phyloP scores from a whole-genome alignment of 139 green algal genomes.

The Chlamydomonas sphaeroides region DNA sequence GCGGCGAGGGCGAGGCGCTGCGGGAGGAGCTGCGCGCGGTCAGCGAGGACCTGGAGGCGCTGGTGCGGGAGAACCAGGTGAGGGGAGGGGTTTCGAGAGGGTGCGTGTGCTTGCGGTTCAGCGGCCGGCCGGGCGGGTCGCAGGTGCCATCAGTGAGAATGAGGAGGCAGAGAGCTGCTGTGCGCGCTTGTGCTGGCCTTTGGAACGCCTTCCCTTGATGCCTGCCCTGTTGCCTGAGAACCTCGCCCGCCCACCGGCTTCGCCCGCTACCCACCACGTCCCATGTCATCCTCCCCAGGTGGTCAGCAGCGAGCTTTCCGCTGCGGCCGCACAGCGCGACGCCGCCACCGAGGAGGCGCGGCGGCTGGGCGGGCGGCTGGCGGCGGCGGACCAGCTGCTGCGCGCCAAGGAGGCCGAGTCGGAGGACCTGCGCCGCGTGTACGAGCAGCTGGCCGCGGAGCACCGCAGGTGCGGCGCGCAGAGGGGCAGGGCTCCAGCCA shows the following conservation, averaged over 20 bases:
- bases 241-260: too few species aligned
- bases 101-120: too few species aligned
- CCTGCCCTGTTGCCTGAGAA: too few species aligned
- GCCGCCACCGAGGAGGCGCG: conserved; percentile 39
- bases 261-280: too few species aligned
- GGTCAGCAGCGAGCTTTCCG: conserved; percentile 61
- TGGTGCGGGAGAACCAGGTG: conserved; percentile 81
- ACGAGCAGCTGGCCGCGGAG: conserved; percentile 68
- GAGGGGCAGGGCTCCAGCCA: background rate
- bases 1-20: conserved; percentile 50
- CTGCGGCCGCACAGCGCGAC: conserved; percentile 30
- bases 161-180: too few species aligned
- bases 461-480: conserved; percentile 33
- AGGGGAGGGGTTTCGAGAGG: too few species aligned
- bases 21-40: conserved; percentile 65
- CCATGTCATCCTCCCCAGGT: too few species aligned
- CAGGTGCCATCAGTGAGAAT: too few species aligned
- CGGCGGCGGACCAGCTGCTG: conserved; percentile 58
- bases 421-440: conserved; percentile 66
- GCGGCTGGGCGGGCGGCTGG: conserved; percentile 18
- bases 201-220: too few species aligned
- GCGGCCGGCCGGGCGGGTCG: too few species aligned
- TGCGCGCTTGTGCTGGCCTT: too few species aligned
- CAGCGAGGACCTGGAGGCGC: conserved; percentile 69
- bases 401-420: conserved; percentile 64